These are phyloP conservation scores for Terana coerulea DNA, from an alignment of 768 basidiomycete genomes.

Conservation along the genomic window DNA sequence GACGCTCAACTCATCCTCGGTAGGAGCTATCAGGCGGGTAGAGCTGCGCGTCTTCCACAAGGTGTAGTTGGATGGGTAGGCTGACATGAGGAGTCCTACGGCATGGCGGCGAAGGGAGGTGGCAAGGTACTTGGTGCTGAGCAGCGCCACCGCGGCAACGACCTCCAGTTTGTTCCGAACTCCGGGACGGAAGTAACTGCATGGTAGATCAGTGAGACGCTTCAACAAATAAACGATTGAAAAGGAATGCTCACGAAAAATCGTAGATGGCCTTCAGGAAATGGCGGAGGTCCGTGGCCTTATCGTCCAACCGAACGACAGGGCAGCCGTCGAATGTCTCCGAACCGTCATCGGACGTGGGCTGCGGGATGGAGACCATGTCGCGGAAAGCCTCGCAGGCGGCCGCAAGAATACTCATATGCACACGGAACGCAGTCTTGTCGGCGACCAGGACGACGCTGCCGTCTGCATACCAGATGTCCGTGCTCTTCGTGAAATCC, in stretches of 20 bases:
- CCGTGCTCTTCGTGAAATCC: conserved; percentile 3
- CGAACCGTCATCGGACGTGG: background rate
- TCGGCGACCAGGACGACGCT: conserved; percentile 22
- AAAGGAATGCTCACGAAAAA: background rate
- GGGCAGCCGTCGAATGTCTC: background rate
- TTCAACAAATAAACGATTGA: no score
- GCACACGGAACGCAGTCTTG: conserved; percentile 21
- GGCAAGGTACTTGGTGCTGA: conserved; percentile 21
- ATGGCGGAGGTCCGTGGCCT: background rate
- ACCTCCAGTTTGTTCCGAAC: conserved; percentile 7
- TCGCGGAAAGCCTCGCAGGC: conserved; percentile 18
- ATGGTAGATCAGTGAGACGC: no score
- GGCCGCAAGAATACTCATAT: conserved; percentile 15
- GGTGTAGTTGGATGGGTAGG: conserved; percentile 15
- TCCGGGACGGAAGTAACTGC: conserved; percentile 10
- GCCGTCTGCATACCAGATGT: conserved; percentile 23
- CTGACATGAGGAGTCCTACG: conserved; percentile 14
- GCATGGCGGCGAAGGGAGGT: conserved; percentile 12
- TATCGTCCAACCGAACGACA: background rate
- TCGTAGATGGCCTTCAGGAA: conserved; percentile 2
- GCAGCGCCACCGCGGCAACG: conserved; percentile 12
- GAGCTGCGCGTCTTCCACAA: conserved; percentile 10
- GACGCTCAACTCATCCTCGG: conserved; percentile 5
- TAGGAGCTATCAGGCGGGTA: conserved; percentile 3
- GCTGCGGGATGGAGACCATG: conserved; percentile 19